Base-by-base conservation (phyloP, 805 yeast species). In the Scheffersomyces amazonensis region DNA sequence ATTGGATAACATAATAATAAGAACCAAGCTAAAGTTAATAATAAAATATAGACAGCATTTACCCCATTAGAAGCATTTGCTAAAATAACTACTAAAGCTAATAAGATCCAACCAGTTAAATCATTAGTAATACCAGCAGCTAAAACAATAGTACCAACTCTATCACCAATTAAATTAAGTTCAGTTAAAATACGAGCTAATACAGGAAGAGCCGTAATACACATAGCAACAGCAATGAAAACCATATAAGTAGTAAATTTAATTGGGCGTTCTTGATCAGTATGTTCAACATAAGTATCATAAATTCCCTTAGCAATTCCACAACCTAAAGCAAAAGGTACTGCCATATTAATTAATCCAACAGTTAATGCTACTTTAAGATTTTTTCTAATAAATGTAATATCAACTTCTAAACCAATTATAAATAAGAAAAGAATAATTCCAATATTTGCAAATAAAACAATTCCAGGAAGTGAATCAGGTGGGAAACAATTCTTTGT, bases 191-290 rank as follows among this genome's bases (percentile, higher is more conserved):
- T 86, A 54, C 95, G 77, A 1, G 87, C 91, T 44, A 86, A 62
- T 2, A 86, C 95, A 0, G 95, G 95, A 58, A 86, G 81, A 1
- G 95, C 95, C 3, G 95, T 86, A 47, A 86, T 83, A 45, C 91
- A 79, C 71, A 85, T 73, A 2, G 95, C 91, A 10, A 83, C 88
- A 2, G 91, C 90, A 35, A 86, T 80, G 49, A 86, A 86, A 9
- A 85, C 85, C 83, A 82, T 79, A 49, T 73, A 86, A 0, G 88
- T 83, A 11, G 90, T 80, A 53, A 84, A 85, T 37, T 78, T 67
- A 24, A 80, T 67, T 4, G 57, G 54, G 5, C 62, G 60, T 3
- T 8, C 9, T 27, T 53, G 43, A 1, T 48, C 58, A 17, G 43
- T 33, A 18, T 42, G 63, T 15, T 58, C 61, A 6, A 64, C 60